phyloP scores from a whole-genome alignment of 176 grass and related monocot species.

The Aegilops bicornis region DNA sequence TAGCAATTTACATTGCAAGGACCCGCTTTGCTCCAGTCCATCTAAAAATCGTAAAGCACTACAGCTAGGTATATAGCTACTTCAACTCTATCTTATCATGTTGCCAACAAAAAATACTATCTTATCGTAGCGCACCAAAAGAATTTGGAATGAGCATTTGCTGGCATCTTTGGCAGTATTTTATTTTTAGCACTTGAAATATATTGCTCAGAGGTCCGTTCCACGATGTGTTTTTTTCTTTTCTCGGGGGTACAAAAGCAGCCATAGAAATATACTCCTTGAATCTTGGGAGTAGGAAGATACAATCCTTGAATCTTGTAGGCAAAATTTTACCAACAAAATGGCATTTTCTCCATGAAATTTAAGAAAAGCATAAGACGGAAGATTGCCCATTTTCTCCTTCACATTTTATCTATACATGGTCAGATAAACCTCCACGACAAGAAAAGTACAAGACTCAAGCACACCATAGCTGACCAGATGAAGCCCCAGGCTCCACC shows the following conservation, averaged over 20 bases:
- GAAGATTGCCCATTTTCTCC: neutral
- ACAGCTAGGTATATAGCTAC: neutral
- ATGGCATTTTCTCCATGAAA: neutral
- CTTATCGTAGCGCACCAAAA: neutral
- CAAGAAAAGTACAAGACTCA: neutral
- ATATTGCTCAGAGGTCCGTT: neutral
- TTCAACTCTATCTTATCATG: neutral
- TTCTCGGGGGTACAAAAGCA: neutral
- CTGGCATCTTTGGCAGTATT: neutral
- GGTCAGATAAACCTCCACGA: neutral
- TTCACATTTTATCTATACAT: neutral
- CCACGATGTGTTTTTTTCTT: too few relatives aligned
- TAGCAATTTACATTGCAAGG: slow-evolving; percentile 3
- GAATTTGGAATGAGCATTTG: neutral
- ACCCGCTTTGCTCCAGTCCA: slow-evolving; percentile 9
- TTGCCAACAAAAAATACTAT: neutral
- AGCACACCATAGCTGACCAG: slow-evolving; percentile 25
- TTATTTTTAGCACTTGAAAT: neutral
- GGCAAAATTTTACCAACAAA: neutral
- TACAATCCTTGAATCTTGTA: neutral
- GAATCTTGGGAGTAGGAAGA: neutral
- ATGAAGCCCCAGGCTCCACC: neutral
- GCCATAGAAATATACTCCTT: neutral
- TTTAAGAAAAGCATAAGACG: neutral
- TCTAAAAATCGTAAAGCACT: slow-evolving; percentile 17